These are phyloP conservation scores for Trametes cingulata DNA, from an alignment of 768 basidiomycete genomes.

Conservation along the genomic window DNA sequence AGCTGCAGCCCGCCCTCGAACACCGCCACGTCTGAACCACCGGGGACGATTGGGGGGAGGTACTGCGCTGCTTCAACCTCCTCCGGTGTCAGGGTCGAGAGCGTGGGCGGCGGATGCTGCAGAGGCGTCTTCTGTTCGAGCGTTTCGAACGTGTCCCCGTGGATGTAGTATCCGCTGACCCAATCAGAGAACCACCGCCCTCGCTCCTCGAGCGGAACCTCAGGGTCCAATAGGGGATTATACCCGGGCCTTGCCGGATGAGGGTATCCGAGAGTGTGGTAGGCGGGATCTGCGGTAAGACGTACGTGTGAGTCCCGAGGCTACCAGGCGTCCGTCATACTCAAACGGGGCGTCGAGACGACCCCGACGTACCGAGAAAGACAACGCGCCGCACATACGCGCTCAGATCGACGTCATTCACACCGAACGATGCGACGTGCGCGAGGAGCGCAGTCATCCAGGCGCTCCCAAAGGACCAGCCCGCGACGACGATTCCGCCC, in stretches of 20 bases:
- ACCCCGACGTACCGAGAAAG: conserved; percentile 4
- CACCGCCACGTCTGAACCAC: conserved; percentile 19
- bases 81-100: conserved; percentile 10
- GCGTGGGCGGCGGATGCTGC: conserved; percentile 13
- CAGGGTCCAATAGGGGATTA: conserved; percentile 13
- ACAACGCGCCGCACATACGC: conserved; percentile 13
- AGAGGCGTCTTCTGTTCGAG: conserved; percentile 14
- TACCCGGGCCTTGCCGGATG: not conserved
- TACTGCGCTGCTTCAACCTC: conserved; percentile 1
- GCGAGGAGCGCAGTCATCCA: conserved; percentile 15
- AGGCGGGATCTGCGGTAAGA: not conserved
- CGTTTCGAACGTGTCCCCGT: not conserved
- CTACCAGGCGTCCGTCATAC: not conserved
- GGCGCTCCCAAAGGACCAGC: conserved; percentile 17
- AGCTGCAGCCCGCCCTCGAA: conserved; percentile 2
- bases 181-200: not conserved
- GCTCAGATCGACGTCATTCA: not conserved
- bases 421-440: not conserved
- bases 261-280: not conserved
- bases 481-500: conserved; percentile 20
- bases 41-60: conserved; percentile 9
- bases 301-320: not conserved
- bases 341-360: too few species aligned
- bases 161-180: conserved; percentile 13
- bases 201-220: not conserved